Evolutionary conservation across 78 protist genomes (phyloP).

Genomic region (Isochrysis galbana): DNA sequence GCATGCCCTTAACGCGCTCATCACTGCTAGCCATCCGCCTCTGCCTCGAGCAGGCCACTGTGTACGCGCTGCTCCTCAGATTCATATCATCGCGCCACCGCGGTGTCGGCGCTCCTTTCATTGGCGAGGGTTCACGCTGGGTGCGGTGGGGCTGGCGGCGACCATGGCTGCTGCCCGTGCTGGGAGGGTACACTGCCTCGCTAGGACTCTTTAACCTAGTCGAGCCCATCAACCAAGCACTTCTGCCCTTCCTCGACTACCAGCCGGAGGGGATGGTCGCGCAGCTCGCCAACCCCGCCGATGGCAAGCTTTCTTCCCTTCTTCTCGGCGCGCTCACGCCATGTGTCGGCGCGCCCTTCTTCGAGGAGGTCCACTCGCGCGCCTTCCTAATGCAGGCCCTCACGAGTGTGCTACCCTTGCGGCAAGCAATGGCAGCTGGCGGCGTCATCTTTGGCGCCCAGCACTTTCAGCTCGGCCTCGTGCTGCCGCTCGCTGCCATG

Average conservation of each 20-base stretch:
- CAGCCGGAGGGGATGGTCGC: neutral
- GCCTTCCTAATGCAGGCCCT: conserved; percentile 5
- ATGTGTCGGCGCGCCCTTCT: neutral
- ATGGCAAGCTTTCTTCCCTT: neutral
- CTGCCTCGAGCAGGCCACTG: neutral
- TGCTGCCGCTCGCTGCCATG: neutral
- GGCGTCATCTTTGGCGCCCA: neutral
- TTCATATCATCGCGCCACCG: neutral
- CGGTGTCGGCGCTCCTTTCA: neutral
- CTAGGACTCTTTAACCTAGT: neutral
- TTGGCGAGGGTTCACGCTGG: neutral
- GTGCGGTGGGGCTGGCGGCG: neutral
- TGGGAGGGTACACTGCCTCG: neutral
- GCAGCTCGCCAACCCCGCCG: neutral
- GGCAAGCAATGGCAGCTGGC: neutral
- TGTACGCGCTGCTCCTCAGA: neutral
- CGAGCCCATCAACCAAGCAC: neutral
- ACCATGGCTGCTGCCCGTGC: neutral
- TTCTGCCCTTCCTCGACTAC: neutral
- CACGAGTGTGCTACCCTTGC: neutral
- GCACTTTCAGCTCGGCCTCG: neutral
- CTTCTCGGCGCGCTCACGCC: neutral
- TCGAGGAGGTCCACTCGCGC: conserved; percentile 13
- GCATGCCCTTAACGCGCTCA: neutral
- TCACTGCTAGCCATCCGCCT: neutral